Percentiles rank a stretch among this genome's conserved stretches.
phyloP scores from a whole-genome alignment of 129 eudicot species.

The Chrysanthemum makinoi region DNA sequence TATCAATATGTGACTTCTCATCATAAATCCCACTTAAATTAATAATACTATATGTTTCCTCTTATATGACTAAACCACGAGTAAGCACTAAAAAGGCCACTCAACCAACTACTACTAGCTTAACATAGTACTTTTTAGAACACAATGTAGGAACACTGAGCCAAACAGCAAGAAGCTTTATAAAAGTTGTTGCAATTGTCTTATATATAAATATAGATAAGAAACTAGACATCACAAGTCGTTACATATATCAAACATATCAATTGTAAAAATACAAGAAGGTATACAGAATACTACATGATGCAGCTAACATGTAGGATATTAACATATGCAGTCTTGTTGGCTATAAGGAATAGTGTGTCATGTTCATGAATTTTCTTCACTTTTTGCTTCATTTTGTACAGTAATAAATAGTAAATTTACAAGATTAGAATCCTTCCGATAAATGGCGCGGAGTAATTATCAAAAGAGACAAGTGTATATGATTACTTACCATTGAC shows the following conservation, averaged over 20 bases:
- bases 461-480: not conserved
- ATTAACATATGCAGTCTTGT: not conserved
- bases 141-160: not conserved
- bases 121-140: not conserved
- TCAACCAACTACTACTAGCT: not conserved
- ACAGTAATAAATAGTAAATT: slow-evolving; percentile 1
- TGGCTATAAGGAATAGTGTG: not conserved
- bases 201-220: too few species aligned
- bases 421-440: not conserved
- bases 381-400: not conserved
- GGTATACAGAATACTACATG: not conserved
- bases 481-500: not conserved
- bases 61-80: not conserved
- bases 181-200: not conserved
- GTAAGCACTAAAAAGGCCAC: not conserved
- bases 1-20: not conserved
- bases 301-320: not conserved
- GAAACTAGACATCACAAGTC: too few species aligned
- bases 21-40: not conserved
- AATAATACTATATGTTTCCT: not conserved
- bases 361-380: slow-evolving; percentile 13
- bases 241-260: too few species aligned
- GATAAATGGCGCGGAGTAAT: not conserved
- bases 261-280: too few species aligned
- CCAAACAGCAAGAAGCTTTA: not conserved